phyloP scores from a whole-genome alignment of 768 basidiomycete species.

The Lentinula raphanica region DNA sequence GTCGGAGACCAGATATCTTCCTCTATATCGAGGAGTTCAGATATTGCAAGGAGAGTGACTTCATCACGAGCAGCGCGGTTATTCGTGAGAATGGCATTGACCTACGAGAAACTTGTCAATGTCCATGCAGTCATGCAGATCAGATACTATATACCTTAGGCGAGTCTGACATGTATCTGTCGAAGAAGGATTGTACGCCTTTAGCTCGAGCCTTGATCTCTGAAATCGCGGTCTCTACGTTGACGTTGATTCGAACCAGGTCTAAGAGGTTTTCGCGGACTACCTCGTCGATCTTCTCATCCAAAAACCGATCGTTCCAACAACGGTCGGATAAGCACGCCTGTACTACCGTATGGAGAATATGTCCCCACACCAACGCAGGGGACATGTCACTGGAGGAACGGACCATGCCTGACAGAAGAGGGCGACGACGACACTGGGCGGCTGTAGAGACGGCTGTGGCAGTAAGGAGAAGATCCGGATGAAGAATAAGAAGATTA shows the following conservation, averaged over 20 bases:
- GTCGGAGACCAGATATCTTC: slow-evolving; percentile 98
- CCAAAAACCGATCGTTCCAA: slow-evolving; percentile 64
- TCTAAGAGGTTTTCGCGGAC: slow-evolving; percentile 52
- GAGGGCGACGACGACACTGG: slow-evolving; percentile 79
- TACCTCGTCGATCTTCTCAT: slow-evolving; percentile 51
- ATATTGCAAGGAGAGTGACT: slow-evolving; percentile 62
- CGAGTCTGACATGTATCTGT: slow-evolving; percentile 55
- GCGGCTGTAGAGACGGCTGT: slow-evolving; percentile 82
- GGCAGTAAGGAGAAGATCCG: slow-evolving; percentile 87
- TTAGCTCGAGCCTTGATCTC: slow-evolving; percentile 60
- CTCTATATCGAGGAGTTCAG: slow-evolving; percentile 73
- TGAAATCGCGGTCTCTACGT: slow-evolving; percentile 56
- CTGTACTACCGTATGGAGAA: slow-evolving; percentile 91
- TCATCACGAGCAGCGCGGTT: slow-evolving; percentile 48
- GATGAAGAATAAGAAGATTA: slow-evolving; percentile 82
- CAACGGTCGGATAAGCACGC: slow-evolving; percentile 53
- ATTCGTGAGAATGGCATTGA: slow-evolving; percentile 61
- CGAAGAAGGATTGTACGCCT: slow-evolving; percentile 60
- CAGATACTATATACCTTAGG: slow-evolving; percentile 50
- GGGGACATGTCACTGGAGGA: slow-evolving; percentile 57
- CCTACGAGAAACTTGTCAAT: slow-evolving; percentile 31
- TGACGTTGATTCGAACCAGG: slow-evolving; percentile 54
- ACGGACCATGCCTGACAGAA: slow-evolving; percentile 64
- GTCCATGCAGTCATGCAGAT: not conserved
- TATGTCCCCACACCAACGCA: slow-evolving; percentile 83